Base-by-base conservation (phyloP, 2,329 filamentous ascomycete genomes). In the Neonectria faginata region DNA sequence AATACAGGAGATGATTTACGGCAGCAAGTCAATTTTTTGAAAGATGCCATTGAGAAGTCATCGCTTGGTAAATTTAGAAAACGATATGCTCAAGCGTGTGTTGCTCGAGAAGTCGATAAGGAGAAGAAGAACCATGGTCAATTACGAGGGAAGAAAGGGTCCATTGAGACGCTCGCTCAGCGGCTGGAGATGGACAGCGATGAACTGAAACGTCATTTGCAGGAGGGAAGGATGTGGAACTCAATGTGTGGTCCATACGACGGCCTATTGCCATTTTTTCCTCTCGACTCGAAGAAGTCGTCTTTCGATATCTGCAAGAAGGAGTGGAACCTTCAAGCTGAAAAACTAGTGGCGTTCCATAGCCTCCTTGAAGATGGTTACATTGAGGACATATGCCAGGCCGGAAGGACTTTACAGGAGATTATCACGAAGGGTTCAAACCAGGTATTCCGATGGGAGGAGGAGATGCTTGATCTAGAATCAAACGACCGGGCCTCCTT, bases 201-300 rank as follows among this genome's bases (percentile, higher is more conserved):
- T 5, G 31, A 16, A 18, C 31, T 52, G 27, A 52, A 52, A 33
- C 8, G 48, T 20, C 27, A 52, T 31, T 20, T 52, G 10, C 18
- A 52, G 48, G 27, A 36, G 3, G 48, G 48, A 20, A 52, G 48
- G 27, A 12, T 33, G 6, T 52, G 48, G 48, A 52, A 52, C 18
- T 33, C 29, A 31, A 16, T 52, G 6, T 36, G 48, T 18, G 27
- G 48, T 36, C 29, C 27, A 2, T 31, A 36, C 27, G 48, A 52
- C n/a, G 48, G 27, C 27, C 27, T 52, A 11, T 10, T 52, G 16
- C 27, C 48, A 18, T 52, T 52, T 36, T 7, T 52, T 20, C 48
- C 14, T 36, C 29, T 52, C 16, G 27, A 36, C 27, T 20, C 48
- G n/a, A 50, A 50, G 12, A 18, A 31, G 25, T n/a, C 22, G 27